A percentile compares a stretch with the other conserved stretches of the same genome.
These are phyloP conservation scores for Silene conica DNA, from an alignment of 148 eudicot genomes.

Conservation along the genomic window DNA sequence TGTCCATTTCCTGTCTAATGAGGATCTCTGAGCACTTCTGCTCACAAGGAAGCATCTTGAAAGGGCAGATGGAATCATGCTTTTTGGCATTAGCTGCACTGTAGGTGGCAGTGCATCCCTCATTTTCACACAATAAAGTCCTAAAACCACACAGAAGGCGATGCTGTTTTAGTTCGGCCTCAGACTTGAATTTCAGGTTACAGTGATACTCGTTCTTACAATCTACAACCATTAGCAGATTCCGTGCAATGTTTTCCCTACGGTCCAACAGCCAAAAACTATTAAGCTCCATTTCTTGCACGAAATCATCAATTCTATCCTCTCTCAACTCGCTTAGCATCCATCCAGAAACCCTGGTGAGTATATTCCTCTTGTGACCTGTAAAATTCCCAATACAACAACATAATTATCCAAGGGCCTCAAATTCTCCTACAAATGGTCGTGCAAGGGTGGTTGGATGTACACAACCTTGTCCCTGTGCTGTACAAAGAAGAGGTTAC, in stretches of 20 bases:
- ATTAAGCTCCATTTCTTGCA: conserved; percentile 78
- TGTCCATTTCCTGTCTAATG: conserved; percentile 89
- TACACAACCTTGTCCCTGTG: too few relatives aligned
- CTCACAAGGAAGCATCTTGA: conserved; percentile 83
- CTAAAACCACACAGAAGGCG: conserved; percentile 56
- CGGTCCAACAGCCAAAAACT: conserved; percentile 86
- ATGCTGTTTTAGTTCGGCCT: conserved; percentile 58
- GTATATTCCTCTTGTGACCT: conserved; percentile 52
- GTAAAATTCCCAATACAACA: conserved; percentile 1
- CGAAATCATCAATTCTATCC: conserved; percentile 85
- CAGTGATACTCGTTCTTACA: conserved; percentile 67
- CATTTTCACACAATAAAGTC: conserved; percentile 56
- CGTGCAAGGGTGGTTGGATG: too few relatives aligned
- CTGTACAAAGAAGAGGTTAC: too few relatives aligned
- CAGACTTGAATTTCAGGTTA: conserved; percentile 52
- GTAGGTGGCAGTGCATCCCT: conserved; percentile 70
- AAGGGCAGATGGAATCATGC: conserved; percentile 79
- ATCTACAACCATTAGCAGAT: conserved; percentile 67
- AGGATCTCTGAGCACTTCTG: conserved; percentile 65
- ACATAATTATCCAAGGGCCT: too few relatives aligned
- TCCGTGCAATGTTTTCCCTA: conserved; percentile 69
- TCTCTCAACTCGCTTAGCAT: conserved; percentile 80
- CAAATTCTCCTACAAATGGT: too few relatives aligned
- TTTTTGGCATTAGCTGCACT: conserved; percentile 57
- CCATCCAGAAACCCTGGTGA: conserved; percentile 83